Percentiles rank a stretch among this genome's conserved stretches.
Evolutionary conservation across 2,329 filamentous ascomycete species (phyloP).

Genomic region (Curvularia lunata): DNA sequence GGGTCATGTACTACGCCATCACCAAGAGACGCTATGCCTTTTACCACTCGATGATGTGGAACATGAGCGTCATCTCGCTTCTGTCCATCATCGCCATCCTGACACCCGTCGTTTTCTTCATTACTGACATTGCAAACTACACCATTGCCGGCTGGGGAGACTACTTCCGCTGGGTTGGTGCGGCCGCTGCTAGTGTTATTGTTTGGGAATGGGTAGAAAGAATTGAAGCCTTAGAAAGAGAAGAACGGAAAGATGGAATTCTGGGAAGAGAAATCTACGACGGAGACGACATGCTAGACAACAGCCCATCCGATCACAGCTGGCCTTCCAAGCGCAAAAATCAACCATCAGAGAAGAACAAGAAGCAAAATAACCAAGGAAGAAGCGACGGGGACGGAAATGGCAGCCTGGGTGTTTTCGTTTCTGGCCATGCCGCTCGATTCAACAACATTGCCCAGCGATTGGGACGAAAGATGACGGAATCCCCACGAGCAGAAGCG

Average conservation of each 20-base stretch:
- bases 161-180: slow-evolving; percentile 95
- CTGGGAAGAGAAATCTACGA: slow-evolving; percentile 90
- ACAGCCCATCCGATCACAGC: slow-evolving; percentile 62
- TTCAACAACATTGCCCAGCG: slow-evolving; percentile 39
- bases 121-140: slow-evolving; percentile 84
- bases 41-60: slow-evolving; percentile 88
- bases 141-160: slow-evolving; percentile 92
- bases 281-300: slow-evolving; percentile 88
- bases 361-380: slow-evolving; percentile 37
- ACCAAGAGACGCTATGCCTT: slow-evolving; percentile 91
- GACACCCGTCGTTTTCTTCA: slow-evolving; percentile 91
- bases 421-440: slow-evolving; percentile 34
- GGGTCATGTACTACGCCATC: slow-evolving; percentile 92
- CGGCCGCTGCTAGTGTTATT: slow-evolving; percentile 91
- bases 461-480: slow-evolving; percentile 37
- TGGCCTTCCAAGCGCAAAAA: slow-evolving; percentile 54
- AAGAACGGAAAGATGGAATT: slow-evolving; percentile 93
- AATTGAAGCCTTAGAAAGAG: slow-evolving; percentile 88
- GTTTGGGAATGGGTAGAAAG: slow-evolving; percentile 98
- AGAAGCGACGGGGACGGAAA: slow-evolving; percentile 25
- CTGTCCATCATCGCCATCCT: slow-evolving; percentile 82
- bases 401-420: slow-evolving; percentile 31
- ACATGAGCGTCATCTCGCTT: slow-evolving; percentile 79
- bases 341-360: slow-evolving; percentile 39
- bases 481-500: slow-evolving; percentile 35